Evolutionary conservation across 169 alveolate genomes (phyloP), one percentile per base, ranked within the genome.

Genomic region (Plasmodium ovale): DNA sequence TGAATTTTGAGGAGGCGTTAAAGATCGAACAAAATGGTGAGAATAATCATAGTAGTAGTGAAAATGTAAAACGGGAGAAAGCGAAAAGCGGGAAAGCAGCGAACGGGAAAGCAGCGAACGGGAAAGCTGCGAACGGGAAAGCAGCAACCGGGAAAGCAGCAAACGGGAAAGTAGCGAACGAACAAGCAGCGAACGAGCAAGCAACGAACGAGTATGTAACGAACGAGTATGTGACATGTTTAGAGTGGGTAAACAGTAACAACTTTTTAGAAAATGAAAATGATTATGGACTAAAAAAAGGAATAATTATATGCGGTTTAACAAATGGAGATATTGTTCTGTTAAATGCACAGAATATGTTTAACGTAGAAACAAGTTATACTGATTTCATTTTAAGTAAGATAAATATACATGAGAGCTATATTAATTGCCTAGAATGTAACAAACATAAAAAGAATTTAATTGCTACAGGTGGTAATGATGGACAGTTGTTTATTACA

Each of bases 401-500:
- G 49, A 51, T 70, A 53, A 72, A 54, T 54, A 58, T 91, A 14
- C 93, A 92, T 70, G 82, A 65, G 6, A 87, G 87, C 25, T 21
- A 84, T 23, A 72, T 92, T 62, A 88, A 71, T 21, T 92, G 95
- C 27, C 64, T 92, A 25, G 93, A 92, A 33, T 92, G 53, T 85
- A 92, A 92, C 65, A 87, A 64, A 23, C 89, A 85, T 29, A 92
- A 92, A 23, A 74, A 71, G 33, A 23, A 92, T 68, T 64, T 92
- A 47, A 77, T 92, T 19, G 95, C 93, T 12, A 89, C 95, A 29
- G 95, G 95, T 12, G 93, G 95, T 12, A 72, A 74, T 79, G 93
- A 92, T 71, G 95, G 95, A 2, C 92, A 92, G 37, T 59, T 92
- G 33, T 92, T 77, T 49, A 91, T 92, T 10, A 71, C 88, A 7